A percentile compares a stretch with the other conserved stretches of the same genome.
These are phyloP conservation scores for Ophioceras dolichostomum DNA, from an alignment of 2,329 filamentous ascomycete genomes.

Conservation along the genomic window DNA sequence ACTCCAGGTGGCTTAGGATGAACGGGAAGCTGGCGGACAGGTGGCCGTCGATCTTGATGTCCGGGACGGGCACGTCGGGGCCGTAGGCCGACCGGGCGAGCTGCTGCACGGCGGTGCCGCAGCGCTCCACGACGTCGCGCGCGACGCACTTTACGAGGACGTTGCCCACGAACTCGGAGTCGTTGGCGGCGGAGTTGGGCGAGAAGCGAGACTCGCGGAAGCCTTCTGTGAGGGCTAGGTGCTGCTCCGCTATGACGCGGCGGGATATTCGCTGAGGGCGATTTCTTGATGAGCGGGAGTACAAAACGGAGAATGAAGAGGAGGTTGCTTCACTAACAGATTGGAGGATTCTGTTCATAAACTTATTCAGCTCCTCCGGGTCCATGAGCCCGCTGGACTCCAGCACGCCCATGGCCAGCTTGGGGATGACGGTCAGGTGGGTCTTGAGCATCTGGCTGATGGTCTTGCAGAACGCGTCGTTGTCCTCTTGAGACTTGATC, in stretches of 20 bases:
- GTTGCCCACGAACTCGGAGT: conserved; percentile 83
- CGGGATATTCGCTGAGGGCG: conserved; percentile 74
- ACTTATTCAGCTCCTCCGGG: conserved; percentile 70
- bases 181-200: conserved; percentile 16
- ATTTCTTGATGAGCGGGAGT: conserved; percentile 1
- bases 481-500: conserved; percentile 77
- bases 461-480: conserved; percentile 73
- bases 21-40: conserved; percentile 88
- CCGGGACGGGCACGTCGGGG: conserved; percentile 57
- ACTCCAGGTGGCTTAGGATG: conserved; percentile 90
- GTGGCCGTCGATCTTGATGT: conserved; percentile 75
- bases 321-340: too few relatives aligned
- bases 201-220: conserved; percentile 78
- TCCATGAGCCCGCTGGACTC: conserved; percentile 79
- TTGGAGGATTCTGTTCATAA: conserved; percentile 89
- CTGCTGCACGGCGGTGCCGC: conserved; percentile 61
- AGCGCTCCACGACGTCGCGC: conserved; percentile 75
- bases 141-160: conserved; percentile 91
- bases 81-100: conserved; percentile 68
- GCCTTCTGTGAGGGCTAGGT: conserved; percentile 87
- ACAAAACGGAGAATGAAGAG: not conserved
- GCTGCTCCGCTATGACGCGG: conserved; percentile 93
- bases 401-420: conserved; percentile 85
- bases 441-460: conserved; percentile 71
- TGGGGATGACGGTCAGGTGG: conserved; percentile 87